phyloP scores from a whole-genome alignment of 208 protist genomes.

The Leishmania mexicana region DNA sequence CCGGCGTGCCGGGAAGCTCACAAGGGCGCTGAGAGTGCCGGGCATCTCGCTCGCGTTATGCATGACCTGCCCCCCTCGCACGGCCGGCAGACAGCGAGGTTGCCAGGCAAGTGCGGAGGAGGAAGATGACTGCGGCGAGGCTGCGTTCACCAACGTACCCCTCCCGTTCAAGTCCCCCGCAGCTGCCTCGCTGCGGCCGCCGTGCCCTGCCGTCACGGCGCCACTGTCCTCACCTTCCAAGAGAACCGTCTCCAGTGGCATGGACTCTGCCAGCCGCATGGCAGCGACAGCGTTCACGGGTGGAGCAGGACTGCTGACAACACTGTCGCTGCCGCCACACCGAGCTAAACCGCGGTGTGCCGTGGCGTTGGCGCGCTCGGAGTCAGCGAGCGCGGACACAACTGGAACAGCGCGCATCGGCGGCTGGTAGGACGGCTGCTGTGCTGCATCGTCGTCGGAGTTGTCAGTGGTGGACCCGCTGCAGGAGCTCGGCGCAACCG shows the following conservation, averaged over 20 bases:
- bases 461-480: constrained; percentile 2
- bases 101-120: constrained; percentile 19
- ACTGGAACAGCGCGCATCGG: constrained; percentile 8
- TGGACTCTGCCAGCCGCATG: constrained; percentile 18
- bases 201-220: constrained; percentile 5
- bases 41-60: constrained; percentile 13
- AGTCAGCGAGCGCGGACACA: background rate
- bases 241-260: constrained; percentile 25
- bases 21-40: constrained; percentile 4
- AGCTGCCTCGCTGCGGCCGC: background rate
- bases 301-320: background rate
- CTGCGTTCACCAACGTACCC: background rate
- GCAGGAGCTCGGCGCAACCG: constrained; percentile 30
- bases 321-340: background rate
- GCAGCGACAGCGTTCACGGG: background rate
- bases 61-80: constrained; percentile 21
- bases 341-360: background rate
- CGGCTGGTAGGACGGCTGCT: constrained; percentile 7
- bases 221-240: constrained; percentile 9
- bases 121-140: background rate
- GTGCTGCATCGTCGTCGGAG: background rate
- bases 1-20: constrained; percentile 19
- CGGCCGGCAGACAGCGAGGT: constrained; percentile 17
- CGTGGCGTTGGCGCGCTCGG: background rate
- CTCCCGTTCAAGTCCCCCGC: background rate